A percentile compares a stretch with the other conserved stretches of the same genome.
phyloP scores from a whole-genome alignment of 176 grass and related monocot species.

The Echinochloa phyllopogon region DNA sequence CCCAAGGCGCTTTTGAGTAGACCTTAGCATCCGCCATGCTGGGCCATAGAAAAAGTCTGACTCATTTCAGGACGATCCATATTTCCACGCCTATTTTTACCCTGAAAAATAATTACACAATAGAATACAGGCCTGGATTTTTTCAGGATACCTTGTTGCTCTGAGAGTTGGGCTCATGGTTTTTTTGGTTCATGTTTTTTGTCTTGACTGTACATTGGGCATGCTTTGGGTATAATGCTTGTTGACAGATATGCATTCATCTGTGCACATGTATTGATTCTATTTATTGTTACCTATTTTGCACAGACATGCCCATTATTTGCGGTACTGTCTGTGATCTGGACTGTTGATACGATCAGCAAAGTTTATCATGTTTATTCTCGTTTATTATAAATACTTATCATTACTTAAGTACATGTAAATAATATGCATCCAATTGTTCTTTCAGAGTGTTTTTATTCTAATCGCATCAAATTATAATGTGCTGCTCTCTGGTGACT shows the following conservation, averaged over 20 bases:
- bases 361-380: neutral
- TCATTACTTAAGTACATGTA: neutral
- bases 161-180: neutral
- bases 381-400: neutral
- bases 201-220: neutral
- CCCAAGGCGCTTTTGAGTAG: neutral
- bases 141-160: neutral
- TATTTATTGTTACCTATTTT: neutral
- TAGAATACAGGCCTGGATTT: neutral
- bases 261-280: constrained; percentile 10
- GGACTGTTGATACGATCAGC: constrained; percentile 7
- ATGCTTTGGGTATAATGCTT: neutral
- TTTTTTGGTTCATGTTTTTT: neutral
- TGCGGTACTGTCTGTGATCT: neutral
- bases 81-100: neutral
- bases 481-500: neutral
- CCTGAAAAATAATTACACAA: neutral
- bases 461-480: neutral
- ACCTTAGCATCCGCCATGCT: neutral
- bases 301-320: neutral
- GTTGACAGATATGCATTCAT: neutral
- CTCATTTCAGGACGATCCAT: neutral
- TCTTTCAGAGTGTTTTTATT: neutral
- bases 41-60: neutral
- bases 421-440: neutral